A percentile compares a stretch with the other conserved stretches of the same genome.
Evolutionary conservation across 2,329 filamentous ascomycete species (phyloP).

Genomic region (Pleurostoma richardsiae): DNA sequence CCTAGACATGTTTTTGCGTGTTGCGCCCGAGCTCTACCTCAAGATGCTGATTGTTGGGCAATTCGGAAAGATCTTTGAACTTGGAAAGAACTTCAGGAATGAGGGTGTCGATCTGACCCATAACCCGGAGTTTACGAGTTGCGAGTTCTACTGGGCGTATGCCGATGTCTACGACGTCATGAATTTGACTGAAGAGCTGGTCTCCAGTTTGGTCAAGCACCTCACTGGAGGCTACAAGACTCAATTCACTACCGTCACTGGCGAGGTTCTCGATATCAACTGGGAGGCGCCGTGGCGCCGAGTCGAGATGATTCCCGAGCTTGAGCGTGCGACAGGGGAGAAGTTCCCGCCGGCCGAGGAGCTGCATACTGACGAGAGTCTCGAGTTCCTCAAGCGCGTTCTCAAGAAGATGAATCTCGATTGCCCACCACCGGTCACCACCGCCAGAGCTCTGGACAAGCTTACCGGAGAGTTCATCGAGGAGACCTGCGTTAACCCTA

Average conservation of each 20-base stretch:
- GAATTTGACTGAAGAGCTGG: slow-evolving; percentile 87
- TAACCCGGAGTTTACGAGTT: slow-evolving; percentile 97
- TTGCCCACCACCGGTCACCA: slow-evolving; percentile 85
- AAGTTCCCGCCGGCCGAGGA: slow-evolving; percentile 89
- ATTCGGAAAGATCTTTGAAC: slow-evolving; percentile 89
- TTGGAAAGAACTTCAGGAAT: slow-evolving; percentile 94
- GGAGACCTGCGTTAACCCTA: slow-evolving; percentile 88
- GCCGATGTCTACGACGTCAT: slow-evolving; percentile 89
- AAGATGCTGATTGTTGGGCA: slow-evolving; percentile 96
- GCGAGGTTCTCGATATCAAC: slow-evolving; percentile 86
- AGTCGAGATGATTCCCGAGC: slow-evolving; percentile 90
- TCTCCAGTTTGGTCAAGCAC: slow-evolving; percentile 83
- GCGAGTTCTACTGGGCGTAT: slow-evolving; percentile 96
- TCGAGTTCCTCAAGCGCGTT: slow-evolving; percentile 77
- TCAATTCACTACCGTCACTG: slow-evolving; percentile 78
- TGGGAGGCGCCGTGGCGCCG: slow-evolving; percentile 93
- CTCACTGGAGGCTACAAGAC: slow-evolving; percentile 83
- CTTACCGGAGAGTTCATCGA: slow-evolving; percentile 93
- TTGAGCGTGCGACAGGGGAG: slow-evolving; percentile 85
- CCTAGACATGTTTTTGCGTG: slow-evolving; percentile 91
- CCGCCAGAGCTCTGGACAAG: slow-evolving; percentile 94
- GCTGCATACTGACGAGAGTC: slow-evolving; percentile 84
- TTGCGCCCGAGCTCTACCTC: slow-evolving; percentile 92
- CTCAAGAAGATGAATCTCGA: slow-evolving; percentile 89
- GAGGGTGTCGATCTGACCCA: slow-evolving; percentile 89